Percentiles rank a stretch among this genome's conserved stretches.
Conservation (phyloP, 1,284 basidiomycete species). For the Lignosus rhinocerotis region DNA sequence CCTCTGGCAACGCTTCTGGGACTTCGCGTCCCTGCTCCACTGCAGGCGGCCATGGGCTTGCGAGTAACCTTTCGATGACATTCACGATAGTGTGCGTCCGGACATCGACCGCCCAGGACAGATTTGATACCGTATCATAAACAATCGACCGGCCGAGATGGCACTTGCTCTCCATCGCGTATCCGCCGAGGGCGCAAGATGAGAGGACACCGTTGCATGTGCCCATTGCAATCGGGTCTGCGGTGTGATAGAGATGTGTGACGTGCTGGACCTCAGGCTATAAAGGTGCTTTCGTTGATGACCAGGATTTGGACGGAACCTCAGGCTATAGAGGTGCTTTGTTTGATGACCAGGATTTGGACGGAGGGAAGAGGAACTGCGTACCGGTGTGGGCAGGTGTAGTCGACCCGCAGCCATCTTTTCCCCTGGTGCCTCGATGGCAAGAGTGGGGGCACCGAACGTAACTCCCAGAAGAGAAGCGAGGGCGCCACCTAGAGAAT, state of each 20-base stretch:
- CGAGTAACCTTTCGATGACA: slow-evolving; percentile 78
- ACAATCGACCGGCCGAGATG: slow-evolving; percentile 84
- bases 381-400: slow-evolving; percentile 83
- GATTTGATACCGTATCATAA: slow-evolving; percentile 87
- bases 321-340: slow-evolving; percentile 50
- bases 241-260: slow-evolving; percentile 85
- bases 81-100: slow-evolving; percentile 83
- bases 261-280: slow-evolving; percentile 75
- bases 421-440: slow-evolving; percentile 94
- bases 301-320: slow-evolving; percentile 24
- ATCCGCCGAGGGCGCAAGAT: slow-evolving; percentile 71
- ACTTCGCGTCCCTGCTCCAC: slow-evolving; percentile 60
- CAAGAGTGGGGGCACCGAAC: slow-evolving; percentile 89
- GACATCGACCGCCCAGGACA: slow-evolving; percentile 83
- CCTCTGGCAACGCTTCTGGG: slow-evolving; percentile 48
- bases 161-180: slow-evolving; percentile 82
- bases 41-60: slow-evolving; percentile 73
- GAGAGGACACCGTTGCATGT: slow-evolving; percentile 79
- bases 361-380: slow-evolving; percentile 22
- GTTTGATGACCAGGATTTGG: background rate
- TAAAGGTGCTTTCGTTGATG: background rate
- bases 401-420: slow-evolving; percentile 81
- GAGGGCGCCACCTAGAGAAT: slow-evolving; percentile 86
- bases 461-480: slow-evolving; percentile 87
- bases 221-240: slow-evolving; percentile 85